Conservation (phyloP, 75 land plant species). For the Sequoia sempervirens region DNA sequence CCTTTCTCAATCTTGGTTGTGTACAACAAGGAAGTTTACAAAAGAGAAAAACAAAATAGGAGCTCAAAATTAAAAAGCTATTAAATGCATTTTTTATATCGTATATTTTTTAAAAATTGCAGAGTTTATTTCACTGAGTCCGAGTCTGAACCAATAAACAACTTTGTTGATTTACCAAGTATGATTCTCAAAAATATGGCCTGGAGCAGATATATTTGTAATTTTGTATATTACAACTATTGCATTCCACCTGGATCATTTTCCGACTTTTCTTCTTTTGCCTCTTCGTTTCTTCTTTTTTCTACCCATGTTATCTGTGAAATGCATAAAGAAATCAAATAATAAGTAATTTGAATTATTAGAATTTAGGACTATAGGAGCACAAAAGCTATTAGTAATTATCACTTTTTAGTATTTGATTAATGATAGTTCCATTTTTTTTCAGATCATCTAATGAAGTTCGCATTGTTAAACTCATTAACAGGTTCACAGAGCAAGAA, state of each 20-base stretch:
- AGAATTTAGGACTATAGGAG: background rate
- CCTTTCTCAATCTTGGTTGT: too few species aligned
- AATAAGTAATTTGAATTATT: background rate
- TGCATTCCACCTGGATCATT: background rate
- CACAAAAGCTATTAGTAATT: background rate
- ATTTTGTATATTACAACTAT: background rate
- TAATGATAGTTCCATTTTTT: too few species aligned
- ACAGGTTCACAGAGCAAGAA: constrained; percentile 88
- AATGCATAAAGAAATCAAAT: background rate
- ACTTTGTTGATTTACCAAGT: too few species aligned
- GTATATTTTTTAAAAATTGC: too few species aligned
- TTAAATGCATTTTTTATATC: too few species aligned
- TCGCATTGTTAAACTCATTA: background rate
- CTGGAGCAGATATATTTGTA: background rate
- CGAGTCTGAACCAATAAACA: too few species aligned
- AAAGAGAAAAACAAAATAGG: too few species aligned
- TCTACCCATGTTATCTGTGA: background rate
- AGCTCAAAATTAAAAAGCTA: too few species aligned
- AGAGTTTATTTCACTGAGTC: too few species aligned
- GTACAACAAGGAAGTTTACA: too few species aligned
- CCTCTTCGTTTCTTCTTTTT: background rate
- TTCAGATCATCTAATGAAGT: background rate
- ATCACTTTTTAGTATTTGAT: background rate
- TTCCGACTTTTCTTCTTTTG: background rate
- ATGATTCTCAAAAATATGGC: too few species aligned